phyloP scores from a whole-genome alignment of 2,329 filamentous ascomycete species.

The Fusarium pininemorale region DNA sequence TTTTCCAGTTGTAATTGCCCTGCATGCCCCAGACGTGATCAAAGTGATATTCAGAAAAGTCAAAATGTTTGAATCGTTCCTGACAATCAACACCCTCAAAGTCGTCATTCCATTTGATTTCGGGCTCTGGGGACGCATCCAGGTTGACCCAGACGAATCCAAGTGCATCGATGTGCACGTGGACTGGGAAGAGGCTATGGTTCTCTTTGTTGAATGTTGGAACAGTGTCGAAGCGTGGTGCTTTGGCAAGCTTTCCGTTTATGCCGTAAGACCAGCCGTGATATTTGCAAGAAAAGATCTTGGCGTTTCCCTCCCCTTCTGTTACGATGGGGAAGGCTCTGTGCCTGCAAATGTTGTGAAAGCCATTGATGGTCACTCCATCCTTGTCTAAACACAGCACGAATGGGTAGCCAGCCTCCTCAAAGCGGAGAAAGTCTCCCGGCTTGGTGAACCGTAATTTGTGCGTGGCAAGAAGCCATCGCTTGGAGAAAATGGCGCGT shows the following conservation, averaged over 20 bases:
- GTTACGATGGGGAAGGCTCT: slow-evolving; percentile 66
- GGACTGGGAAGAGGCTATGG: slow-evolving; percentile 63
- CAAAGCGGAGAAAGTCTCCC: slow-evolving; percentile 53
- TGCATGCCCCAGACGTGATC: slow-evolving; percentile 66
- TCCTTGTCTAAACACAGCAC: slow-evolving; percentile 60
- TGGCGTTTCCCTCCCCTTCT: slow-evolving; percentile 58
- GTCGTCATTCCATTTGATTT: slow-evolving; percentile 60
- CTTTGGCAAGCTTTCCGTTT: slow-evolving; percentile 66
- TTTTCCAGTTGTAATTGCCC: slow-evolving; percentile 68
- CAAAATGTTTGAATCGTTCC: slow-evolving; percentile 53
- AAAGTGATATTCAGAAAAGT: slow-evolving; percentile 62
- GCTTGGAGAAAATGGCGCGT: slow-evolving; percentile 6
- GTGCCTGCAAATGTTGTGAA: slow-evolving; percentile 71
- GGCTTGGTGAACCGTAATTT: not conserved
- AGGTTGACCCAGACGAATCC: slow-evolving; percentile 69
- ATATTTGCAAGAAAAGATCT: slow-evolving; percentile 66
- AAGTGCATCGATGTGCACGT: slow-evolving; percentile 60
- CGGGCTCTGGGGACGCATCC: slow-evolving; percentile 47
- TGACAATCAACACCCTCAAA: slow-evolving; percentile 59
- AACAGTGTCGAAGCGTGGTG: slow-evolving; percentile 65
- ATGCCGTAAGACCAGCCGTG: slow-evolving; percentile 71
- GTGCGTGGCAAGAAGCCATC: slow-evolving; percentile 7
- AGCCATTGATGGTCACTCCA: slow-evolving; percentile 60
- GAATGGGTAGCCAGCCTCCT: slow-evolving; percentile 64
- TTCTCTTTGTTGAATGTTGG: slow-evolving; percentile 62